phyloP scores from a whole-genome alignment of 352 stramenopile species.

The Lagenidium giganteum region DNA sequence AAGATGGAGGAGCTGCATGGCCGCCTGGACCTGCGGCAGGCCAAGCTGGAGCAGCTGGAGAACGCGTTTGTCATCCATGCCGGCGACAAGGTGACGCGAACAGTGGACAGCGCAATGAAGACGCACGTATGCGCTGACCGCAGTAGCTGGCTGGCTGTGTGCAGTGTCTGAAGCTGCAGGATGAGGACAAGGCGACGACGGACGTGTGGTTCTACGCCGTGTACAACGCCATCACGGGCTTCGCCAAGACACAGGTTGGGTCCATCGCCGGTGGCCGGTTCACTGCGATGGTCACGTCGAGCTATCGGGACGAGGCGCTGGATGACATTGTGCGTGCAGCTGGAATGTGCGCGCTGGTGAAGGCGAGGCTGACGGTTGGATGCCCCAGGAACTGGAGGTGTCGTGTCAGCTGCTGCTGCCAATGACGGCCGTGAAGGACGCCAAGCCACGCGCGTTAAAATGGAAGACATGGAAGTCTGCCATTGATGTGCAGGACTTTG shows the following conservation, averaged over 20 bases:
- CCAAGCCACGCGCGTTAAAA: no score
- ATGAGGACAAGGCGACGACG: conserved; percentile 69
- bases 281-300: conserved; percentile 44
- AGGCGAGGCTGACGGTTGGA: no score
- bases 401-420: conserved; percentile 63
- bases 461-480: conserved; percentile 79
- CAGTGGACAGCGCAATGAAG: no score
- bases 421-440: no score
- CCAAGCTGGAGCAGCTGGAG: conserved; percentile 66
- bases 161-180: conserved; percentile 70
- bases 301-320: conserved; percentile 51
- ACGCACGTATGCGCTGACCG: neutral
- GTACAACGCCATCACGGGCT: conserved; percentile 71
- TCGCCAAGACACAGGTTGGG: conserved; percentile 26
- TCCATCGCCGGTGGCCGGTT: conserved; percentile 42
- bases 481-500: conserved; percentile 57
- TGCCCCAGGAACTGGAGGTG: conserved; percentile 67
- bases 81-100: conserved; percentile 36
- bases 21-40: conserved; percentile 45
- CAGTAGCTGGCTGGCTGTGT: neutral
- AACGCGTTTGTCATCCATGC: conserved; percentile 77
- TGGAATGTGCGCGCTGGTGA: no score
- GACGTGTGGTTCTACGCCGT: conserved; percentile 79
- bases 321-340: conserved; percentile 31
- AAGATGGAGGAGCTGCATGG: conserved; percentile 60